Evolutionary conservation across 306 rosid species (phyloP).

Genomic region (Pterocarpus macrocarpus): DNA sequence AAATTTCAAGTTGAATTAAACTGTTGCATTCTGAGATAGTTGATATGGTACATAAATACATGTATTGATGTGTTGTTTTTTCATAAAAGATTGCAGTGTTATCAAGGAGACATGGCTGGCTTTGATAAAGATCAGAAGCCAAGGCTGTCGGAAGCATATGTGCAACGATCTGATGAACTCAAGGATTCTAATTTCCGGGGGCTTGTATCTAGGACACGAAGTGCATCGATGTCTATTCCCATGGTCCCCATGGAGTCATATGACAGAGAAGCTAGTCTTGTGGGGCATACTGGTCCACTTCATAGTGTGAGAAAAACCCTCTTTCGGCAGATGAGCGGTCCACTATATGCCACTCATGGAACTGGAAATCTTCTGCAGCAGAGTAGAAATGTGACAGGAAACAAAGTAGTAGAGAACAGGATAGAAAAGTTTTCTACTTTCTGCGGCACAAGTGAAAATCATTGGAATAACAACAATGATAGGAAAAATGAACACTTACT

Average conservation of each 20-base stretch:
- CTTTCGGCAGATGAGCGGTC: conserved; percentile 65
- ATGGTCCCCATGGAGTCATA: conserved; percentile 51
- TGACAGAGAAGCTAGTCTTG: conserved; percentile 53
- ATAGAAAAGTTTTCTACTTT: conserved; percentile 50
- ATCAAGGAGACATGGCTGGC: too few species aligned
- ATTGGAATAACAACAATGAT: conserved; percentile 50
- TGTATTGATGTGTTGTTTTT: too few species aligned
- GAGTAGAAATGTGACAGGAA: conserved; percentile 41
- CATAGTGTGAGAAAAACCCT: conserved; percentile 56
- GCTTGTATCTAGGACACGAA: conserved; percentile 49
- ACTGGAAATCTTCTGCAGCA: conserved; percentile 49
- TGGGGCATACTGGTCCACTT: conserved; percentile 71
- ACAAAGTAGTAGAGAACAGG: conserved; percentile 47
- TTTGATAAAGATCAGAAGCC: too few species aligned
- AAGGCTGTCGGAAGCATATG: too few species aligned
- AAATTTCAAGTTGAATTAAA: conserved; percentile 17
- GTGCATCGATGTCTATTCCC: conserved; percentile 63
- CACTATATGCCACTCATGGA: conserved; percentile 50
- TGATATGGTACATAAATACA: too few species aligned
- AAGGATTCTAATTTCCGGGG: too few species aligned
- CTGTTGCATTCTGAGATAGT: conserved; percentile 23
- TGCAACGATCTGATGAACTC: too few species aligned
- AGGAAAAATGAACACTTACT: conserved; percentile 71
- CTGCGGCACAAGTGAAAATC: conserved; percentile 41
- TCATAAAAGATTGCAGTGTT: too few species aligned